A percentile compares a stretch with the other conserved stretches of the same genome.
Evolutionary conservation across 495 filamentous ascomycete genomes (phyloP).

Genomic region (Lichina pygmaea): DNA sequence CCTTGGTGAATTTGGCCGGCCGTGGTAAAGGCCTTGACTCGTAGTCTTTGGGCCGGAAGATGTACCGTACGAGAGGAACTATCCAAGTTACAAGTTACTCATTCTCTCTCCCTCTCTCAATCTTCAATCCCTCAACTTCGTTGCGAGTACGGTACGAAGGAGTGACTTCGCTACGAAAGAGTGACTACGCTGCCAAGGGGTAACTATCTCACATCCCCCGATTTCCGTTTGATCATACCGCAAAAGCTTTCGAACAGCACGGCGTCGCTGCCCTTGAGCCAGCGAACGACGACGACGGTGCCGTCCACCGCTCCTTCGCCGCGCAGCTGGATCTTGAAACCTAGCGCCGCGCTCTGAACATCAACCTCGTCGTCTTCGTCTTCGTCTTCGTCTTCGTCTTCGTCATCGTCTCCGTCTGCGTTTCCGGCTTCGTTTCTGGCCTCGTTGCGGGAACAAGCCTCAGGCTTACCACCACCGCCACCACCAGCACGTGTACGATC

Average conservation of each 20-base stretch:
- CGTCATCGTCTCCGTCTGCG: conserved; percentile 7
- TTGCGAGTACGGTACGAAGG: conserved; percentile 3
- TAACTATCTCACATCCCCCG: background rate
- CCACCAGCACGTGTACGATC: too few species aligned
- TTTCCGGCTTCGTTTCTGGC: too few species aligned
- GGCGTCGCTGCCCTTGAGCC: conserved; percentile 49
- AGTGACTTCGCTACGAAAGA: too few species aligned
- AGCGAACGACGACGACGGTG: conserved; percentile 26
- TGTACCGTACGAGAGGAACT: background rate
- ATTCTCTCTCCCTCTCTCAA: too few species aligned
- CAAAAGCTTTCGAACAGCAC: conserved; percentile 74
- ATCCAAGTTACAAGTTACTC: too few species aligned
- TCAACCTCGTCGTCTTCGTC: conserved; percentile 7
- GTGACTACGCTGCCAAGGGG: too few species aligned
- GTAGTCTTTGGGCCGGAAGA: background rate
- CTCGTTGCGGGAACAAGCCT: too few species aligned
- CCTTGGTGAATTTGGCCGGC: conserved; percentile 31
- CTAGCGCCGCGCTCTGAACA: conserved; percentile 13
- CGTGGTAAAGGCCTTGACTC: background rate
- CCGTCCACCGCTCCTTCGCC: conserved; percentile 3
- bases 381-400: conserved; percentile 4
- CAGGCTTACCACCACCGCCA: too few species aligned
- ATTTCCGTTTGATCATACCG: conserved; percentile 40
- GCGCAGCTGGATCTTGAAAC: conserved; percentile 18
- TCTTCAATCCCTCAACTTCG: background rate